Percentiles rank a stretch among this genome's conserved stretches.
Conservation (phyloP, 768 basidiomycete genomes). For the Lactifluus echinatus region DNA sequence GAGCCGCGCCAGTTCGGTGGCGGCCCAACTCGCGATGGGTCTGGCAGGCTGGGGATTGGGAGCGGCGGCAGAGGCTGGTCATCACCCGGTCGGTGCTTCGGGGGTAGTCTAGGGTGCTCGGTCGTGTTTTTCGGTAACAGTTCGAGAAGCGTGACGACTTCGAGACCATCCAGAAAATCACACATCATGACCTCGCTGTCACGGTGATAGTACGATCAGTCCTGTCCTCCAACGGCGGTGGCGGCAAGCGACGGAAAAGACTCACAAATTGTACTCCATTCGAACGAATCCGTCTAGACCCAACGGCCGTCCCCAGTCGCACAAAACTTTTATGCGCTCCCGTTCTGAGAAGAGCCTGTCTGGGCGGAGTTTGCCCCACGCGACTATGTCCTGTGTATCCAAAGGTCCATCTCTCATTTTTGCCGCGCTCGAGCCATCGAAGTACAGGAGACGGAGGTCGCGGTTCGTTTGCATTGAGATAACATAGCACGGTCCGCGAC, state of each 20-base stretch:
- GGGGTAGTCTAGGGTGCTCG: no score
- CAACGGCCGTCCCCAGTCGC: conserved; percentile 28
- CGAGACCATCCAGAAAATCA: conserved; percentile 9
- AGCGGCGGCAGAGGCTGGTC: background rate
- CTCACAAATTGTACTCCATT: conserved; percentile 19
- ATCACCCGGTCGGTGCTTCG: background rate
- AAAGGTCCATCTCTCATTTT: conserved; percentile 26
- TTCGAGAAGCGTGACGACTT: conserved; percentile 13
- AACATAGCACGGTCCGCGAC: background rate
- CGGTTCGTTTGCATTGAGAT: conserved; percentile 11
- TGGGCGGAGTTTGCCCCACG: conserved; percentile 25
- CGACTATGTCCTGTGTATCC: conserved; percentile 32
- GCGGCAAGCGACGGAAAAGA: background rate
- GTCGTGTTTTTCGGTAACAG: background rate
- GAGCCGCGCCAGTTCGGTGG: conserved; percentile 19
- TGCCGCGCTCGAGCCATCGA: conserved; percentile 15
- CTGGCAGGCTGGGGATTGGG: background rate
- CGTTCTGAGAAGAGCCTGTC: conserved; percentile 21
- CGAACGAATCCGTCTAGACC: conserved; percentile 30
- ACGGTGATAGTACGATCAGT: background rate
- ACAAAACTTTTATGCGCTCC: conserved; percentile 26
- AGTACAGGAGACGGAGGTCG: conserved; percentile 14
- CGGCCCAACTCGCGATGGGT: background rate
- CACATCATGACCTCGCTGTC: conserved; percentile 17
- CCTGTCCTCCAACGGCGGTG: background rate